These are phyloP conservation scores for Fusarium brachygibbosum DNA, from an alignment of 2,329 filamentous ascomycete genomes.

Conservation along the genomic window DNA sequence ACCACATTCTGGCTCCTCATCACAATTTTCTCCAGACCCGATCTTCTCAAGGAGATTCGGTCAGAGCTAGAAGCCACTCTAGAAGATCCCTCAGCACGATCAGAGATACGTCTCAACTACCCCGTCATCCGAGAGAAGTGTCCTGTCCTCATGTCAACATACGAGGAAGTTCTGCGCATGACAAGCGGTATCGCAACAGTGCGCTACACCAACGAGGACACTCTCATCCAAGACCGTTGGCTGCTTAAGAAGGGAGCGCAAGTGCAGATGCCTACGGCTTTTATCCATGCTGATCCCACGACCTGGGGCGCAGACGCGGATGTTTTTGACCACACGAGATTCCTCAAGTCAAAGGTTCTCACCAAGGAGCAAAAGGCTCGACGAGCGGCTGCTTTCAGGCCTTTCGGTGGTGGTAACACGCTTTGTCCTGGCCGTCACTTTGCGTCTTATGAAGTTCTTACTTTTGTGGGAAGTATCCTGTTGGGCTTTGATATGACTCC, in stretches of 20 bases:
- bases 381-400: constrained; percentile 34
- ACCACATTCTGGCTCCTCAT: constrained; percentile 38
- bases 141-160: constrained; percentile 35
- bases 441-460: constrained; percentile 36
- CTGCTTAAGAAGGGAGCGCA: constrained; percentile 40
- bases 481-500: constrained; percentile 34
- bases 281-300: constrained; percentile 36
- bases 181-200: constrained; percentile 41
- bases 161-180: constrained; percentile 38
- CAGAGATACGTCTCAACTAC: constrained; percentile 3
- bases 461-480: constrained; percentile 32
- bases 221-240: constrained; percentile 26
- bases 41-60: constrained; percentile 15
- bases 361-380: constrained; percentile 34
- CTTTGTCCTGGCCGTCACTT: constrained; percentile 40
- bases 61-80: constrained; percentile 25
- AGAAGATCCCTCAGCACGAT: background rate
- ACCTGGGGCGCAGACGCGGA: constrained; percentile 39
- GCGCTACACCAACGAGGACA: constrained; percentile 41
- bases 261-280: constrained; percentile 43
- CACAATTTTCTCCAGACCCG: constrained; percentile 27
- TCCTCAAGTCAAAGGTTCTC: constrained; percentile 20
- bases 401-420: constrained; percentile 39
- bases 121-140: constrained; percentile 28
- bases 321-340: constrained; percentile 38